Evolutionary conservation across 1,139 yeast species (phyloP).

Genomic region (Taphrina communis): DNA sequence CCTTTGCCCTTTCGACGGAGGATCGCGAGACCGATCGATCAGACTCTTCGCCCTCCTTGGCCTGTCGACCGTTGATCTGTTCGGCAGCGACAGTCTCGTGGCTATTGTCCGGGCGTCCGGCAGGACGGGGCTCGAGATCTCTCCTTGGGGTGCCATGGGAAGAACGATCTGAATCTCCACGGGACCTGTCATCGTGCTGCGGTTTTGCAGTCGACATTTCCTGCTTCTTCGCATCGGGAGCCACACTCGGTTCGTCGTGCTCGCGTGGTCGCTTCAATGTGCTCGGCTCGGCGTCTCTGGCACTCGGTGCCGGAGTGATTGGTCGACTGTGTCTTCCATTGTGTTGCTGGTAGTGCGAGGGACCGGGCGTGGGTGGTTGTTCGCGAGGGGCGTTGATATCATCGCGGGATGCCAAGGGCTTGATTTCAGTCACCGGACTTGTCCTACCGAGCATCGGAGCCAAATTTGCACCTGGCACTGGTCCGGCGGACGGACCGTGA

Average conservation of each 20-base stretch:
- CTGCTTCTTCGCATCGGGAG: slow-evolving; percentile 31
- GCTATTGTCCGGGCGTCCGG: background rate
- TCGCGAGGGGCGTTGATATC: slow-evolving; percentile 38
- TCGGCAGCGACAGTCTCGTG: slow-evolving; percentile 9
- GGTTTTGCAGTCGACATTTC: slow-evolving; percentile 11
- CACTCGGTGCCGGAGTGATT: slow-evolving; percentile 10
- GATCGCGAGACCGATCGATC: slow-evolving; percentile 1
- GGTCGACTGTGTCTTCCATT: slow-evolving; percentile 15
- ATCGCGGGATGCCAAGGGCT: slow-evolving; percentile 29
- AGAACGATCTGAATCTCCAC: slow-evolving; percentile 9
- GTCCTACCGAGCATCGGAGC: slow-evolving; percentile 41
- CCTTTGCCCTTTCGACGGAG: background rate
- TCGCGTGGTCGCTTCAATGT: slow-evolving; percentile 25
- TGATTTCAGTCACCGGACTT: slow-evolving; percentile 41
- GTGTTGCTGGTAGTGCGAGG: slow-evolving; percentile 7
- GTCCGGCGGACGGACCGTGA: background rate
- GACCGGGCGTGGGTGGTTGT: slow-evolving; percentile 26
- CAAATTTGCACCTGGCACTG: slow-evolving; percentile 26
- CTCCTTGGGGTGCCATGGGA: slow-evolving; percentile 11
- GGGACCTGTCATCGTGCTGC: slow-evolving; percentile 3
- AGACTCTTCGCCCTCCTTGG: background rate
- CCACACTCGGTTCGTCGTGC: slow-evolving; percentile 10
- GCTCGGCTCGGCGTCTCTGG: slow-evolving; percentile 4
- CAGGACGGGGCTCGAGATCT: slow-evolving; percentile 2
- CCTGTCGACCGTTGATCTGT: slow-evolving; percentile 8